A percentile compares a stretch with the other conserved stretches of the same genome.
phyloP scores from a whole-genome alignment of 306 rosid species.

The Prunus campanulata region DNA sequence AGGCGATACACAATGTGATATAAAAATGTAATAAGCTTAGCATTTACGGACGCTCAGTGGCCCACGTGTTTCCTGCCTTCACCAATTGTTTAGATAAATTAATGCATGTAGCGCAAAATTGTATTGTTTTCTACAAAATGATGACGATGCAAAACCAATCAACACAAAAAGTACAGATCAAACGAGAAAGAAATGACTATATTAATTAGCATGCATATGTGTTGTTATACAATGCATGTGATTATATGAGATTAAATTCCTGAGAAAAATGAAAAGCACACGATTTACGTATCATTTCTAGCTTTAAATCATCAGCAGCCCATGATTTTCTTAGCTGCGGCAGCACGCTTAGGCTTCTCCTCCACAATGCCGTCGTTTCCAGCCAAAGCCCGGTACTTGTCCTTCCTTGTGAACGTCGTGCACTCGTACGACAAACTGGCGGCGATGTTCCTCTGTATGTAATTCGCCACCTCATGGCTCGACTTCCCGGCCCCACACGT shows the following conservation, averaged over 20 bases:
- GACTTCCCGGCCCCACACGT: slow-evolving; percentile 53
- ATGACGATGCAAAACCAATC: no score
- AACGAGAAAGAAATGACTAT: not conserved
- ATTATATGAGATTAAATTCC: not conserved
- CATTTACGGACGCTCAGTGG: no score
- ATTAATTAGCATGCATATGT: not conserved
- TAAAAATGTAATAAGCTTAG: no score
- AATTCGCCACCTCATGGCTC: slow-evolving; percentile 79
- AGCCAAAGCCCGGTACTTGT: slow-evolving; percentile 70
- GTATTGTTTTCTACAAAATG: no score
- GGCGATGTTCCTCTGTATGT: slow-evolving; percentile 64
- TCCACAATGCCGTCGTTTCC: slow-evolving; percentile 65
- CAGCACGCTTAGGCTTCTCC: slow-evolving; percentile 20
- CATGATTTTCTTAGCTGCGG: slow-evolving; percentile 41
- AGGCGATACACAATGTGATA: no score
- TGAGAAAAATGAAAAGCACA: not conserved
- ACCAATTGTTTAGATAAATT: no score
- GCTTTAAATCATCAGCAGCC: slow-evolving; percentile 38
- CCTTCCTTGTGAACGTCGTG: slow-evolving; percentile 66
- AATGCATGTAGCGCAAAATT: no score
- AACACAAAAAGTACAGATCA: not conserved
- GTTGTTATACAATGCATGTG: not conserved
- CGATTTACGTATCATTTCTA: not conserved
- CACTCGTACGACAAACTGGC: slow-evolving; percentile 65
- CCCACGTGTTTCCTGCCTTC: no score